Percentiles rank a stretch among this genome's conserved stretches.
Conservation (phyloP, 495 filamentous ascomycete genomes). For the Aspergillus egyptiacus region DNA sequence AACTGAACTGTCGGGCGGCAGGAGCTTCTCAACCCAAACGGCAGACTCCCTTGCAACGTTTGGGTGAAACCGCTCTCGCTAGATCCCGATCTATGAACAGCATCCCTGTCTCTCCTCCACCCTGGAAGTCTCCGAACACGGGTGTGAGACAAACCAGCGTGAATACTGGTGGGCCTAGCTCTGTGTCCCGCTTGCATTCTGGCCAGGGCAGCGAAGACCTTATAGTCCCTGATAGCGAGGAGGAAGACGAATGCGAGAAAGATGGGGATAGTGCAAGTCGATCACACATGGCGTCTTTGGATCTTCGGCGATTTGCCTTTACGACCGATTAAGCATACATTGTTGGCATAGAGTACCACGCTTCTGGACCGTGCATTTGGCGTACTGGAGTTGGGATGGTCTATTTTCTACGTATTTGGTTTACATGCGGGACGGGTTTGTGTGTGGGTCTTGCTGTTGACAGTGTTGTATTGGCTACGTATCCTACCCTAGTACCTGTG, state of each 20-base stretch:
- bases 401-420: too few species aligned
- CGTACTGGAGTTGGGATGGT: constrained; percentile 11
- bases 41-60: constrained; percentile 43
- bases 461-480: constrained; percentile 1
- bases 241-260: constrained; percentile 46
- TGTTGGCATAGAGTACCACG: not conserved
- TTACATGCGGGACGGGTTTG: too few species aligned
- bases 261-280: constrained; percentile 14
- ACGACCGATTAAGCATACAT: constrained; percentile 25
- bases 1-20: not conserved
- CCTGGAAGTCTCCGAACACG: not conserved
- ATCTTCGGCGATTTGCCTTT: constrained; percentile 54
- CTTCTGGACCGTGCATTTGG: not conserved
- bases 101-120: constrained; percentile 16
- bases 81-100: constrained; percentile 36
- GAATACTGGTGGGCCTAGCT: not conserved
- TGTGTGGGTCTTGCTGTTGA: too few species aligned
- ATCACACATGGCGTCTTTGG: constrained; percentile 23
- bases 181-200: constrained; percentile 1
- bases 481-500: not conserved
- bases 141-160: not conserved
- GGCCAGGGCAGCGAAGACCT: constrained; percentile 68
- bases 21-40: constrained; percentile 23
- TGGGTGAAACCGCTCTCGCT: constrained; percentile 41
- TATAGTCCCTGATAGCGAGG: constrained; percentile 65